Conservation (phyloP, 495 filamentous ascomycete genomes). For the Umbilicaria muhlenbergii region DNA sequence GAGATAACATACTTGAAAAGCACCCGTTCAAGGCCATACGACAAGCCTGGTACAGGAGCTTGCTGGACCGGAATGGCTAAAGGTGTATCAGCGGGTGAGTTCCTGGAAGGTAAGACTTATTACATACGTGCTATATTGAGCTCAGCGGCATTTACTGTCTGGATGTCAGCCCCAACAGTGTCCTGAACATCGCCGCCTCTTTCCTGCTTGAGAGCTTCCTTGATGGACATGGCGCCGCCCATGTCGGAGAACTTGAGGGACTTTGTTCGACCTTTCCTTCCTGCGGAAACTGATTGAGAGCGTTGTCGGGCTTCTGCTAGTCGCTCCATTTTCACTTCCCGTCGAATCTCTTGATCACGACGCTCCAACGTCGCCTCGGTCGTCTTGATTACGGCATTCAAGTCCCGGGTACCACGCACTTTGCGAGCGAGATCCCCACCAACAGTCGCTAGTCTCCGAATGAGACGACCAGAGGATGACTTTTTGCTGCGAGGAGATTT, state of each 20-base stretch:
- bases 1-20: conserved; percentile 58
- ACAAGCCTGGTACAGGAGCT: conserved; percentile 50
- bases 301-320: not conserved
- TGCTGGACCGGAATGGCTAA: conserved; percentile 35
- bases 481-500: no score
- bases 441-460: no score
- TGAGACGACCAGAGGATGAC: no score
- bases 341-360: no score
- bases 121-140: conserved; percentile 9
- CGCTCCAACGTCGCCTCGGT: no score
- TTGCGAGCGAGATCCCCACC: no score
- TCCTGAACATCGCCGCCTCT: no score
- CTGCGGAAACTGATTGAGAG: not conserved
- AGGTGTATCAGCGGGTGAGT: conserved; percentile 8
- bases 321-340: not conserved
- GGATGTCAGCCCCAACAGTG: not conserved
- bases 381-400: no score
- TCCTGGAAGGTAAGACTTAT: not conserved
- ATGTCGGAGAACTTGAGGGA: not conserved
- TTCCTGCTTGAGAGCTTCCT: not conserved
- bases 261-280: not conserved
- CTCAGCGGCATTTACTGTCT: conserved; percentile 4
- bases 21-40: conserved; percentile 74
- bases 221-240: not conserved
- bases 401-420: no score